Evolutionary conservation across 495 filamentous ascomycete genomes (phyloP), one percentile per base, ranked within the genome.

Genomic region (Amorphotheca resinae): DNA sequence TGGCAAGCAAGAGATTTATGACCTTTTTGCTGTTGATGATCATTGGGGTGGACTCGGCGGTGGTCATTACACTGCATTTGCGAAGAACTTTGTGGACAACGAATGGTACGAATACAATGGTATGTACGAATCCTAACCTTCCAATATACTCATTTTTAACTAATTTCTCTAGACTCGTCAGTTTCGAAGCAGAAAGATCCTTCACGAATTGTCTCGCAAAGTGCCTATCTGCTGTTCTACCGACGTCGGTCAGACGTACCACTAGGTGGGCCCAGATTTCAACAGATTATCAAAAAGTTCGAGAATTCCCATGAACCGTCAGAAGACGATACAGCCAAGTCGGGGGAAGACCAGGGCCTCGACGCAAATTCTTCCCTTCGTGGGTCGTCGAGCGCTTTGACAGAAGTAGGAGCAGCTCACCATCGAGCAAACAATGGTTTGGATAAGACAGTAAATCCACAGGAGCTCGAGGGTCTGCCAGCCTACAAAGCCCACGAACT

Each of bases 101-200:
- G 60, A 77, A 54, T 98, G 93, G 93, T 93, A 93, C 56, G 79
- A 89, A 36, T 96, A 89, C 56, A 95, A 98, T 58, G 91, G 88
- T 93, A 69, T 28, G 38, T 40, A 11, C 17, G 12, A 15, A 17
- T 59, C 79, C 64, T n/a, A 23, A 43, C 33, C 31, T 1, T 14
- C 20, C 21, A 9, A 25, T 14, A 8, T 42, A 11, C 62, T 56
- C 42, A 53, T 26, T n/a, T 11, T 30, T 18, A 22, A 28, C 25
- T 28, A 11, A 28, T 11, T 11, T 5, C 25, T 5, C 36, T 57
- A 95, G 89, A 95, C 61, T 76, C 80, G 39, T 69, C 61, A 11
- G 84, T 87, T 16, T 67, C 64, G 39, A 62, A 67, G 47, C 55
- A 62, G 4, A 64, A 65, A 8, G 62, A 79, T 51, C 66, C 76